These are phyloP conservation scores for Arthonia radiata DNA, from an alignment of 495 filamentous ascomycete genomes.

Conservation along the genomic window DNA sequence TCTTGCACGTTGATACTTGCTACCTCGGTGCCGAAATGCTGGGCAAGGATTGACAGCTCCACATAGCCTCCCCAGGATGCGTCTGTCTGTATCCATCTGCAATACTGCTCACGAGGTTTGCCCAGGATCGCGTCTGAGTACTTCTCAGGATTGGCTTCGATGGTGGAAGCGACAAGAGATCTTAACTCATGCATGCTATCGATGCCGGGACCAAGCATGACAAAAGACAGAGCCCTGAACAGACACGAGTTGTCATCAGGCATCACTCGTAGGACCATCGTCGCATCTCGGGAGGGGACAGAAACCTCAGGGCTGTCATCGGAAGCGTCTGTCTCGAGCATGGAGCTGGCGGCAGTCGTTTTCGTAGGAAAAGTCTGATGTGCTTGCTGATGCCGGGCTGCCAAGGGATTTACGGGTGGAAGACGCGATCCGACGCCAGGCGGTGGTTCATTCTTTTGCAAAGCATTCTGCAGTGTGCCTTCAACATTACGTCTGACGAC, in stretches of 20 bases:
- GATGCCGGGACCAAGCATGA: constrained; percentile 38
- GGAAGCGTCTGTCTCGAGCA: constrained; percentile 15
- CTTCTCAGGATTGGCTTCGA: constrained; percentile 41
- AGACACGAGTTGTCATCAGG: constrained; percentile 91
- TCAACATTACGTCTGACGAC: constrained; percentile 25
- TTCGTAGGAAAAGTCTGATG: constrained; percentile 1
- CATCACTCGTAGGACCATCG: constrained; percentile 74
- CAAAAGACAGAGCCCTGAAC: constrained; percentile 67
- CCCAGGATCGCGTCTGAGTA: constrained; percentile 55
- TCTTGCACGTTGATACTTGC: constrained; percentile 59
- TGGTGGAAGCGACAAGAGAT: constrained; percentile 55
- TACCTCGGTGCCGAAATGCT: constrained; percentile 73
- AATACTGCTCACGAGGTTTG: constrained; percentile 83
- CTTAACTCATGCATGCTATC: constrained; percentile 56
- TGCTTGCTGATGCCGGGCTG: background rate
- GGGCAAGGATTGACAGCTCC: constrained; percentile 62
- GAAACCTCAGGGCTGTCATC: constrained; percentile 33
- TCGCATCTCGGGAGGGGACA: constrained; percentile 33
- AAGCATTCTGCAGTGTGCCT: constrained; percentile 7
- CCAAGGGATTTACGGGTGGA: background rate
- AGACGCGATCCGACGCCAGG: background rate
- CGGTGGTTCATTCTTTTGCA: constrained; percentile 2
- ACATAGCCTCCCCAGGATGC: constrained; percentile 84
- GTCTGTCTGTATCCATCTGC: constrained; percentile 55
- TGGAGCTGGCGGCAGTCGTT: constrained; percentile 7